Conservation (phyloP, 306 rosid species). For the Quercus agrifolia region DNA sequence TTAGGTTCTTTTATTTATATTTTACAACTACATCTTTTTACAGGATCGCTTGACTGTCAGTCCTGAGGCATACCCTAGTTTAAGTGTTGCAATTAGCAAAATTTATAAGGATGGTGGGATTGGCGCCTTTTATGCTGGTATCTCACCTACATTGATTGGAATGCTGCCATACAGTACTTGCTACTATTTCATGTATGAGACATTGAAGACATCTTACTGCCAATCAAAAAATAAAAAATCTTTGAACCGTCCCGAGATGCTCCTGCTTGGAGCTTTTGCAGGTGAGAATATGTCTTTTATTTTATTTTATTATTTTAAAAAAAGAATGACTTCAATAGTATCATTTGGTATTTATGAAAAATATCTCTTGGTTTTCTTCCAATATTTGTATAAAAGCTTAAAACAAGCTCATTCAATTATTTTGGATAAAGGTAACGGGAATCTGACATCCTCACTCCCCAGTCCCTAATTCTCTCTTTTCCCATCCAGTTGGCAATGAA, state of each 20-base stretch:
- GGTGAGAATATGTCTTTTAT: constrained; percentile 35
- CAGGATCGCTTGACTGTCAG: constrained; percentile 91
- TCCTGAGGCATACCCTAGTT: constrained; percentile 82
- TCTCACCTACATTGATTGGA: constrained; percentile 85
- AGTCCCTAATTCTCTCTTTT: neutral
- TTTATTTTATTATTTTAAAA: no score
- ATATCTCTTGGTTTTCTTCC: no score
- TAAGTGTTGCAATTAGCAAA: constrained; percentile 68
- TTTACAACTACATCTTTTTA: neutral
- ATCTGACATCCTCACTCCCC: neutral
- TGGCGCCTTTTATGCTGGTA: constrained; percentile 82
- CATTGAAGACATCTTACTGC: constrained; percentile 77
- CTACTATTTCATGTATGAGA: constrained; percentile 93
- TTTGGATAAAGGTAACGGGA: neutral
- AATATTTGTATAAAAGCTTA: neutral
- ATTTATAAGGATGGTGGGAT: constrained; percentile 87
- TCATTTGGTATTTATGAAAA: no score
- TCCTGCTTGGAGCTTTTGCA: constrained; percentile 81
- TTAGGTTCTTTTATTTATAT: neutral
- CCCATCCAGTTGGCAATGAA: neutral
- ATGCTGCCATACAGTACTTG: constrained; percentile 99
- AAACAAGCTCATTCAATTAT: neutral
- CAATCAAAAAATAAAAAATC: constrained; percentile 59
- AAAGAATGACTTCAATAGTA: no score
- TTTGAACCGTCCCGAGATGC: constrained; percentile 83